Base-by-base conservation (phyloP, 352 stramenopile species). In the Globisporangium acanthophoron region DNA sequence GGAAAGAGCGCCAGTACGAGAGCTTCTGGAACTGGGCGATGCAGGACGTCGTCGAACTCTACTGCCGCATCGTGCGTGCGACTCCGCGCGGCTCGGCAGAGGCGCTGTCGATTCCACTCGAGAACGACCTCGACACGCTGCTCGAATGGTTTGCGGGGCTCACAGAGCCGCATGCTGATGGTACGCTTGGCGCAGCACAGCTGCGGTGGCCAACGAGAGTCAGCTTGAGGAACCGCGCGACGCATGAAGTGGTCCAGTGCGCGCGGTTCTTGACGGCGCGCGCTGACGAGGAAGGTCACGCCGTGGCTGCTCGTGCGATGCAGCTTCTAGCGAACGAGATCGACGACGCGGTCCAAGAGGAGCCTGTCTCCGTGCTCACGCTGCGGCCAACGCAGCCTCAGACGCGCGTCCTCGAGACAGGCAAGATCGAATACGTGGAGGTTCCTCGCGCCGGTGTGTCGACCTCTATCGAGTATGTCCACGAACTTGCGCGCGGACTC, bases 11-110 rank as follows among this genome's bases (percentile, higher is more conserved):
- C 24, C 67, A 76, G 54, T 92, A 90, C 62, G 78, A 90, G 63
- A 90, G 78, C 57, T 89, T 79, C 65, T 92, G 83, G 80, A 91
- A 91, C 73, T 92, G 80, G 83, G 80, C 73, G 21, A 58, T 88
- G 20, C 80, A 90, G 62, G 80, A 90, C 57, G 66, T 69, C 24
- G 65, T 89, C 51, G 78, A 89, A 61, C 53, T 88, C 39, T 87
- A 85, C 64, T 83, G 77, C 56, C 67, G 71, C 16, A 76, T 74
- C 9, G 63, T 76, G 4, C 52, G 66, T n/a, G 62, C 62, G 21
- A 50, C 69, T 5, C 68, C 67, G 54, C 50, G 54, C n/a, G 41
- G 62, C 33, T 8, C 60, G 33, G 29, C 29, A 9, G 63, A 41
- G 18, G 16, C 52, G 43, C 57, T 78, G 49, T 35, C 46, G 51